Evolutionary conservation across 1,284 basidiomycete genomes (phyloP), one percentile per base, ranked within the genome.

Genomic region (Thelephora terrestris): DNA sequence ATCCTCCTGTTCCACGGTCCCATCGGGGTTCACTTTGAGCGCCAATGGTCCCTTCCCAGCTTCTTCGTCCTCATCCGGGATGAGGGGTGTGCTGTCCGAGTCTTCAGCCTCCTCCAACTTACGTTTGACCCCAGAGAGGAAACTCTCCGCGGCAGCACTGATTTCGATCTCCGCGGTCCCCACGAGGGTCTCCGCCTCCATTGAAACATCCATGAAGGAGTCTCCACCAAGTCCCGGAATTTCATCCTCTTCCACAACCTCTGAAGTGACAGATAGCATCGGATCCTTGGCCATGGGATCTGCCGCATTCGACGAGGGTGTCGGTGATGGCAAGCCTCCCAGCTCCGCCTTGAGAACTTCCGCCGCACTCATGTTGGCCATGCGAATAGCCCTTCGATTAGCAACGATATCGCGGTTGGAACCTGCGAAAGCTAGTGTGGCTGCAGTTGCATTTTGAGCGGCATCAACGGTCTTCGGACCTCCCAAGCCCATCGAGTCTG

Each of bases 301-400:
- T 42, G 57, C 54, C 46, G 54, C 45, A 32, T 57, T 55, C 47
- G 66, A 61, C 47, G 66, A 59, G 49, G 63, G 55, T 24, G 55
- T 50, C 29, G 52, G 20, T 7, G 40, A 46, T n/a, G 53, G 54
- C 35, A 81, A 67, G 35, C 83, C 83, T 52, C 81, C 78, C 55
- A 99, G 68, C 67, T 98, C 90, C 46, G 92, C 93, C 67, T 91
- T 94, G 57, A 99, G 74, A 62, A 85, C 80, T 61, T 97, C 90
- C 50, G 93, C 94, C 40, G 95, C 95, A 67, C 82, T 91, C 76
- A 97, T 81, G 62, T 99, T 98, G 14, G 94, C 95, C 79, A 96
- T 85, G 50, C 94, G 81, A 55, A 95, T 91, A 20, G 88, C 88
- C 55, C 78, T 77, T 49, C 91, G 79, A 63, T 95, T 95, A 47